These are phyloP conservation scores for Sclerotiophoma versabilis DNA, from an alignment of 2,329 filamentous ascomycete genomes.

Conservation along the genomic window DNA sequence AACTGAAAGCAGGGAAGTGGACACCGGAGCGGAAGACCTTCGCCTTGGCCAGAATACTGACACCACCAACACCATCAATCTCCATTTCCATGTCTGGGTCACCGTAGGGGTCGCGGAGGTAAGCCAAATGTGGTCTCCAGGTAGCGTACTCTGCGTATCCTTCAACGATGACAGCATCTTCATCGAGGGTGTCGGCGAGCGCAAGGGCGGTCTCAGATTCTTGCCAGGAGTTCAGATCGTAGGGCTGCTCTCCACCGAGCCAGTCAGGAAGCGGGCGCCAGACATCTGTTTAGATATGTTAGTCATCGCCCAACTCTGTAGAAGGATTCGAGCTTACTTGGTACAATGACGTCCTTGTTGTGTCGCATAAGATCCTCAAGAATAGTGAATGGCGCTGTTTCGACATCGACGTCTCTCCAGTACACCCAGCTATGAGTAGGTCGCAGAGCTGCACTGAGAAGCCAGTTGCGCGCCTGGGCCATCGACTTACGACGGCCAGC, in stretches of 20 bases:
- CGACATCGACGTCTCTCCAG: slow-evolving; percentile 98
- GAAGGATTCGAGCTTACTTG: slow-evolving; percentile 70
- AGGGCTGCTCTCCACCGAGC: slow-evolving; percentile 97
- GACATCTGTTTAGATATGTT: slow-evolving; percentile 63
- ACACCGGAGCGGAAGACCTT: slow-evolving; percentile 93
- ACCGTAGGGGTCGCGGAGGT: slow-evolving; percentile 93
- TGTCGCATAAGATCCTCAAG: slow-evolving; percentile 98
- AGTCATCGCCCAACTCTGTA: slow-evolving; percentile 23
- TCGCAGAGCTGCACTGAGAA: slow-evolving; percentile 88
- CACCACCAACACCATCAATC: slow-evolving; percentile 95
- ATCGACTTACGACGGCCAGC: slow-evolving; percentile 93
- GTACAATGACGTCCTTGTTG: slow-evolving; percentile 98
- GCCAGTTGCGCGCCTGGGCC: slow-evolving; percentile 97
- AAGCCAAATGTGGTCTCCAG: slow-evolving; percentile 95
- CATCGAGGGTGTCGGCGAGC: slow-evolving; percentile 91
- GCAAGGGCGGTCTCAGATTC: slow-evolving; percentile 96
- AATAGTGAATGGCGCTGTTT: slow-evolving; percentile 96
- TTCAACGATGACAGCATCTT: slow-evolving; percentile 98
- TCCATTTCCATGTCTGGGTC: slow-evolving; percentile 99
- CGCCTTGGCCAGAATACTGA: slow-evolving; percentile 96
- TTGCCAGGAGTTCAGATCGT: slow-evolving; percentile 98
- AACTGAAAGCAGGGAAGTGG: slow-evolving; percentile 98
- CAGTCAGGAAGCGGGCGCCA: slow-evolving; percentile 99
- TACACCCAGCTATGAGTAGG: slow-evolving; percentile 99
- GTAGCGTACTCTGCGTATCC: slow-evolving; percentile 99